A percentile compares a stretch with the other conserved stretches of the same genome.
Evolutionary conservation across 495 filamentous ascomycete species (phyloP).

Genomic region (Talaromyces wortmannii): DNA sequence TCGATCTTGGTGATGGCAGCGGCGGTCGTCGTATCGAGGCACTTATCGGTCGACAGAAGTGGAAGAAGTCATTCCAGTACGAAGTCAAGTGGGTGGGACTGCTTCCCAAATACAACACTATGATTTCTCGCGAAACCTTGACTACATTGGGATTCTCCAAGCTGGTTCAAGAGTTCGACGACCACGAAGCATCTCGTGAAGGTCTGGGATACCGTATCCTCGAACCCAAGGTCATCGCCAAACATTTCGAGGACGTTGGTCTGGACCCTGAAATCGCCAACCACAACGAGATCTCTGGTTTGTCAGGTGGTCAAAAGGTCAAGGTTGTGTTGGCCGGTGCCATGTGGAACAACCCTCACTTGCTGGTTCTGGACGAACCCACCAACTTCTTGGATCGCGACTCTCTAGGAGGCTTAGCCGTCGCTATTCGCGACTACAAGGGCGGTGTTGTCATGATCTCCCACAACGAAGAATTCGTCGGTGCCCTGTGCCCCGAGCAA

Average conservation of each 20-base stretch:
- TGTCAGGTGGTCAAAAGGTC: constrained; percentile 98
- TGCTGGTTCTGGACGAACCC: constrained; percentile 95
- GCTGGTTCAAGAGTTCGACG: constrained; percentile 94
- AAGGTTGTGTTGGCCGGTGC: constrained; percentile 97
- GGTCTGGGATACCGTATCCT: constrained; percentile 92
- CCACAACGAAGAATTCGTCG: constrained; percentile 98
- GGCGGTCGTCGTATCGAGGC: constrained; percentile 74
- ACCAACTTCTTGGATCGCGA: constrained; percentile 99
- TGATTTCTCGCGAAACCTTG: constrained; percentile 90
- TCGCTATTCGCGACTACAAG: constrained; percentile 95
- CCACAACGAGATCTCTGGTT: constrained; percentile 95
- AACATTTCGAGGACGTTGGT: constrained; percentile 97
- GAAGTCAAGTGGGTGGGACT: constrained; percentile 91
- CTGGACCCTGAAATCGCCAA: constrained; percentile 96
- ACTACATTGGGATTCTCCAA: constrained; percentile 80
- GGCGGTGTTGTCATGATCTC: constrained; percentile 99
- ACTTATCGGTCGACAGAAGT: constrained; percentile 95
- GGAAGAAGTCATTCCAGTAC: constrained; percentile 98
- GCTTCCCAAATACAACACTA: constrained; percentile 87
- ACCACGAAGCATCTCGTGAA: constrained; percentile 95
- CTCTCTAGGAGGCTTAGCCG: constrained; percentile 88
- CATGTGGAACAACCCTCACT: constrained; percentile 98
- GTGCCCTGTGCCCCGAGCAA: constrained; percentile 88
- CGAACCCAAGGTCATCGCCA: constrained; percentile 85
- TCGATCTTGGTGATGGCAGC: constrained; percentile 78